These are phyloP conservation scores for Amanita inopinata DNA, from an alignment of 768 basidiomycete genomes.

Conservation along the genomic window DNA sequence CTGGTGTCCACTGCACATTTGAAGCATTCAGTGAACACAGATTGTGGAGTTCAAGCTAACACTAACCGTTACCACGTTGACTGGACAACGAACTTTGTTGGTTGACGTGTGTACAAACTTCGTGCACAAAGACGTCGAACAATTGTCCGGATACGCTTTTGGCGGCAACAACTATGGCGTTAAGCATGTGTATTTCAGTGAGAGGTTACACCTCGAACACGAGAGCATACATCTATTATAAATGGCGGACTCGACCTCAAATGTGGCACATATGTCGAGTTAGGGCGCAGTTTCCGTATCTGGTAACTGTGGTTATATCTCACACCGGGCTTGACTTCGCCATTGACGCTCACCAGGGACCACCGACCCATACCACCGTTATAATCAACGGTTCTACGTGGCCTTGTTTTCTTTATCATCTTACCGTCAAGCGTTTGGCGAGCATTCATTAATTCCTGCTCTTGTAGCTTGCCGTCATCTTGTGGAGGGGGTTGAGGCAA, in stretches of 20 bases:
- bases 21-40: slow-evolving; percentile 1
- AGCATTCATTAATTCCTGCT: slow-evolving; percentile 71
- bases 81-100: slow-evolving; percentile 96
- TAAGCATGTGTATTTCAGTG: too few species aligned
- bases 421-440: slow-evolving; percentile 72
- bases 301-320: slow-evolving; percentile 20
- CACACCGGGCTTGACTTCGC: slow-evolving; percentile 1
- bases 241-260: slow-evolving; percentile 82
- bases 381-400: slow-evolving; percentile 91
- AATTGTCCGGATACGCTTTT: slow-evolving; percentile 83
- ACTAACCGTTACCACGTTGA: slow-evolving; percentile 88
- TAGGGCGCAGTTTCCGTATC: slow-evolving; percentile 73
- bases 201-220: too few species aligned
- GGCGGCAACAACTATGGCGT: slow-evolving; percentile 86
- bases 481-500: slow-evolving; percentile 70
- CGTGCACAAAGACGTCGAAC: slow-evolving; percentile 89
- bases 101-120: slow-evolving; percentile 98
- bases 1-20: slow-evolving; percentile 85
- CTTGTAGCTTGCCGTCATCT: slow-evolving; percentile 67
- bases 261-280: slow-evolving; percentile 62
- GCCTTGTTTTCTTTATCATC: slow-evolving; percentile 82
- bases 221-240: slow-evolving; percentile 68
- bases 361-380: slow-evolving; percentile 83
- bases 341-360: slow-evolving; percentile 51
- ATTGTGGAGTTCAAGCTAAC: not conserved